Evolutionary conservation across 2,329 filamentous ascomycete species (phyloP).

Genomic region (Phaeophleospora eucalypticola): DNA sequence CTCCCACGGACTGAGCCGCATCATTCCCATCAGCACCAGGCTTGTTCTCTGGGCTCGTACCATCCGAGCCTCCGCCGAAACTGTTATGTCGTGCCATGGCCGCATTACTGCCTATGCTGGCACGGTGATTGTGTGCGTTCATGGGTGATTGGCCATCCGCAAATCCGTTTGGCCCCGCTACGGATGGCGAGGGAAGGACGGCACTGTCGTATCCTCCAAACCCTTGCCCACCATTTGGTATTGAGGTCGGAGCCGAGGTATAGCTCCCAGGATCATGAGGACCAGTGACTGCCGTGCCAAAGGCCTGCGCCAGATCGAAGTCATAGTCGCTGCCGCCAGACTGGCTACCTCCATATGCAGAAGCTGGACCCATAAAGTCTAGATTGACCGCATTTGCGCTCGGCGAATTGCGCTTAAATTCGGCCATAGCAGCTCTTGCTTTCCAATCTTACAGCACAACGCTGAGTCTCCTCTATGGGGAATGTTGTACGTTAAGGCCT

Average conservation of each 20-base stretch:
- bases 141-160: slow-evolving; percentile 19
- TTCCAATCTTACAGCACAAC: background rate
- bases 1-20: slow-evolving; percentile 9
- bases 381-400: background rate
- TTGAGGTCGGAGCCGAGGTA: slow-evolving; percentile 10
- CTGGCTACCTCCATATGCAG: slow-evolving; percentile 26
- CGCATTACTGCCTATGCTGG: slow-evolving; percentile 30
- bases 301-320: slow-evolving; percentile 24
- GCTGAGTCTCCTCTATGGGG: background rate
- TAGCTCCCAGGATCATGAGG: slow-evolving; percentile 13
- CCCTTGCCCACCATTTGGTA: slow-evolving; percentile 8
- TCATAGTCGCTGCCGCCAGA: slow-evolving; percentile 25
- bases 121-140: slow-evolving; percentile 23
- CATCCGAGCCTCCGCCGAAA: slow-evolving; percentile 27
- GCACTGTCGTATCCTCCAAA: slow-evolving; percentile 18
- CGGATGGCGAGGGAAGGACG: slow-evolving; percentile 15
- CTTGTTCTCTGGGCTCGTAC: slow-evolving; percentile 24
- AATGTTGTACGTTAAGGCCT: background rate
- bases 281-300: slow-evolving; percentile 19
- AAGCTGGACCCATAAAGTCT: slow-evolving; percentile 16
- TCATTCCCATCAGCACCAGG: slow-evolving; percentile 11
- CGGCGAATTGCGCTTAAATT: background rate
- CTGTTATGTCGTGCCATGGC: slow-evolving; percentile 24
- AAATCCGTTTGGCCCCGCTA: slow-evolving; percentile 10
- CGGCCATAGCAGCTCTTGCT: background rate